Conservation (phyloP, 78 protist species). For the Chrysochromulina tobinii region DNA sequence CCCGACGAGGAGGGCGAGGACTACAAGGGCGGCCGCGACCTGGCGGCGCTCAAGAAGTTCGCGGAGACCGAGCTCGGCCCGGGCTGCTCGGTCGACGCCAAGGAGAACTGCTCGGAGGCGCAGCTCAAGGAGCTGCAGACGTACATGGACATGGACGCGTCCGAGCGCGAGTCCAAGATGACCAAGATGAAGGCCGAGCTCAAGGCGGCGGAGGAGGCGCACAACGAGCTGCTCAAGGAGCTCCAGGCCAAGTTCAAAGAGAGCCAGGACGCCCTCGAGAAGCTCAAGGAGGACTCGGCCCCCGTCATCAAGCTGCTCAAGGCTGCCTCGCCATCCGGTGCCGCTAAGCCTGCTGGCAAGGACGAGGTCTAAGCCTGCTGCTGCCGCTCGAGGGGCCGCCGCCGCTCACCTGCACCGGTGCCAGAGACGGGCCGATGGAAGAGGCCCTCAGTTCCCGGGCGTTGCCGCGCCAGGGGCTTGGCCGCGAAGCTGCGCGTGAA, state of each 20-base stretch:
- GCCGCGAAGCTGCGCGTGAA: too few relatives aligned
- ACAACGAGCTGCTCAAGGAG: background rate
- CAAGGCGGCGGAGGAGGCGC: background rate
- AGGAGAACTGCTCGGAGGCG: background rate
- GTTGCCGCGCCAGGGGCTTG: too few relatives aligned
- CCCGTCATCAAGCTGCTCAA: background rate
- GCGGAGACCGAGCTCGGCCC: background rate
- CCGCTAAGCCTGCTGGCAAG: background rate
- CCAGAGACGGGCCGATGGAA: too few relatives aligned
- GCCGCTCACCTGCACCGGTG: too few relatives aligned
- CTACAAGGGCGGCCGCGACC: slow-evolving; percentile 44
- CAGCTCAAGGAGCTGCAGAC: background rate
- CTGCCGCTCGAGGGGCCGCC: too few relatives aligned
- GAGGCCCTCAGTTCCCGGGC: too few relatives aligned
- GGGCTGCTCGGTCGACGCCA: slow-evolving; percentile 9
- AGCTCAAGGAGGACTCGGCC: background rate
- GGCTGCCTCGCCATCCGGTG: background rate
- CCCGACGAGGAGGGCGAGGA: slow-evolving; percentile 20
- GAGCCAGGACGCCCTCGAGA: background rate
- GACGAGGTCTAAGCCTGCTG: background rate
- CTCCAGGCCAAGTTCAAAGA: background rate
- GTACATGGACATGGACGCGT: background rate
- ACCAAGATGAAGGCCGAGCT: background rate
- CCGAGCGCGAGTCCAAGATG: background rate
- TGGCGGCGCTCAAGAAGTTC: background rate